Base-by-base conservation (phyloP, 306 rosid genomes). In the Astragalus membranaceus region DNA sequence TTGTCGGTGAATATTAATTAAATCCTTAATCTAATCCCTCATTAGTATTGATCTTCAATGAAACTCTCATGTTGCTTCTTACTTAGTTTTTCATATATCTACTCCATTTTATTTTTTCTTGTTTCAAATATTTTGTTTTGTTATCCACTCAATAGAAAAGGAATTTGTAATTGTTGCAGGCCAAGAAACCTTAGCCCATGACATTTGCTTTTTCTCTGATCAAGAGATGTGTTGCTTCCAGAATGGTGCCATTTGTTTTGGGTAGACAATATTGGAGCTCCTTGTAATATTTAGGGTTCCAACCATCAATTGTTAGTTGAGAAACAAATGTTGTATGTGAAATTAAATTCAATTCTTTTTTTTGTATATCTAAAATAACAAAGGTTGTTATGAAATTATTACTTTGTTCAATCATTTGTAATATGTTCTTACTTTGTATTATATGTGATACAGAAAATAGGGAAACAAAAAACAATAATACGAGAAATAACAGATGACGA, bases 181-280 rank as follows among this genome's bases (percentile, higher is more conserved):
- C 97, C 57, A 88, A 85, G 81, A 81, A 87, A 75, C 36, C 88
- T 35, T 85, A 85, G 76, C 78, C 20, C 6, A 14, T 15, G 36
- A 13, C 49, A 32, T 66, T 66, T 81, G 47, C 8, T 73, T 70
- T 65, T 44, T 2, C n/a, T 49, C 50, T 44, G 43, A 55, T 53
- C 70, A 43, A 69, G 70, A 70, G 74, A 57, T 63, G 73, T 20
- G 16, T 81, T 58, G 48, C 12, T 30, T 41, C 57, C 51, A 61
- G 41, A 57, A 17, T 33, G 56, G 2, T 43, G 70, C 41, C 64
- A 53, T 59, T 53, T 72, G 59, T 59, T 77, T 60, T 14, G 61
- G 80, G 37, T 35, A 55, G 63, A 73, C 32, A 52, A 67, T 70
- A 29, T 32, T 30, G 41, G 53, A 62, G 39, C 63, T 48, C 5